phyloP scores from a whole-genome alignment of 345 rosid genomes.

The Cardamine resedifolia region DNA sequence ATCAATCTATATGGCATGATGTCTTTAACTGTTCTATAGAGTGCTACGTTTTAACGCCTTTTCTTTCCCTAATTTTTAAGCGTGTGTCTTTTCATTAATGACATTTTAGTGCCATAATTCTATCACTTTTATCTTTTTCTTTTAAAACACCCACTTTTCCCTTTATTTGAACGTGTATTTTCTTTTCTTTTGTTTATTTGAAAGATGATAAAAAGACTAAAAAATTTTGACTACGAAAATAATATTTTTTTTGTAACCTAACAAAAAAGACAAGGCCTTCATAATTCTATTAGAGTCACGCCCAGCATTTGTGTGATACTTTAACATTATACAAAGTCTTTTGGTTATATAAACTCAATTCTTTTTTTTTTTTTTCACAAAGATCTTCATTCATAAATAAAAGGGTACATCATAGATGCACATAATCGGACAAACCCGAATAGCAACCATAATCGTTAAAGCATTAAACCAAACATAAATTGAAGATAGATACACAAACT shows the following conservation, averaged over 20 bases:
- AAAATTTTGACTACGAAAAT: background rate
- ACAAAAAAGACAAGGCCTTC: background rate
- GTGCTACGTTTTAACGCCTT: constrained; percentile 1
- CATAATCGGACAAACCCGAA: too few relatives aligned
- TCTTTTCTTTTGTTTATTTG: background rate
- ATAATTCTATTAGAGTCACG: constrained; percentile 18
- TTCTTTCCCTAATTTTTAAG: constrained; percentile 30
- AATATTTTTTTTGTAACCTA: background rate
- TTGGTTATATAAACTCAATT: background rate
- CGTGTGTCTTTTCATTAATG: constrained; percentile 19
- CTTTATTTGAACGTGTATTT: constrained; percentile 12
- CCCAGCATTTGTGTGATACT: constrained; percentile 5
- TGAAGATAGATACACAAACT: too few relatives aligned
- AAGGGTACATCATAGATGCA: too few relatives aligned
- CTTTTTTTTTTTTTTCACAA: too few relatives aligned
- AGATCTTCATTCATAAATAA: too few relatives aligned
- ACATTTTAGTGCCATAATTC: constrained; percentile 32
- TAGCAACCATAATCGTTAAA: too few relatives aligned
- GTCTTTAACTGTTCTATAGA: constrained; percentile 18
- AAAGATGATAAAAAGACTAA: constrained; percentile 2
- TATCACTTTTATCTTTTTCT: constrained; percentile 4
- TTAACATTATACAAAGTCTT: background rate
- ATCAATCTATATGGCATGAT: constrained; percentile 3
- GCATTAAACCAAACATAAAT: too few relatives aligned
- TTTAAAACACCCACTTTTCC: constrained; percentile 7